phyloP scores from a whole-genome alignment of 1,284 basidiomycete species.

The Apiotrichum laibachii region DNA sequence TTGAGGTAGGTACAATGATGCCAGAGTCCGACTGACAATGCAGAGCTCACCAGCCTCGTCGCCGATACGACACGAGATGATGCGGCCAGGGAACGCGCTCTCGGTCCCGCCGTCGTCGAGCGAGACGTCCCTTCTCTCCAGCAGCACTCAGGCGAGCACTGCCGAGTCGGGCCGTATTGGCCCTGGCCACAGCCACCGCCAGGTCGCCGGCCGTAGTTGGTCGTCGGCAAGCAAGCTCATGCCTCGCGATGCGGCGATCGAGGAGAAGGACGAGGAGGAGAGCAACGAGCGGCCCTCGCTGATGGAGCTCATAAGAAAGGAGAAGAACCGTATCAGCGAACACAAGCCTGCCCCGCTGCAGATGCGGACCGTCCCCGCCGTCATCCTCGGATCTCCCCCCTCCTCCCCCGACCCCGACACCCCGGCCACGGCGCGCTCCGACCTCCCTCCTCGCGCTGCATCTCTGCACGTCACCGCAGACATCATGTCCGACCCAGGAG shows the following conservation, averaged over 20 bases:
- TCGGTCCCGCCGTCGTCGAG: constrained; percentile 13
- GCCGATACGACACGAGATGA: neutral
- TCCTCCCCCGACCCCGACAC: neutral
- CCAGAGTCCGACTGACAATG: neutral
- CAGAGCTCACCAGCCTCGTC: constrained; percentile 13
- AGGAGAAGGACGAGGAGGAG: constrained; percentile 40
- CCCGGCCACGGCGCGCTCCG: neutral
- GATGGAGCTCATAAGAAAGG: constrained; percentile 12
- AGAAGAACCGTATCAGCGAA: neutral
- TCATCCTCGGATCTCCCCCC: constrained; percentile 36
- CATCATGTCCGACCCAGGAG: neutral
- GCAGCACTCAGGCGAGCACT: constrained; percentile 13
- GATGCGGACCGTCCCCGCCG: constrained; percentile 37
- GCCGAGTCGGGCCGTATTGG: constrained; percentile 7
- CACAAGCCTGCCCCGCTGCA: neutral
- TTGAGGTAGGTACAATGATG: constrained; percentile 64
- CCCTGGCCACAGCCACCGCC: constrained; percentile 13
- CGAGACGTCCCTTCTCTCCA: constrained; percentile 18
- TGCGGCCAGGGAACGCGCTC: neutral
- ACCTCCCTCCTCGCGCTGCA: neutral
- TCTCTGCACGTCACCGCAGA: neutral
- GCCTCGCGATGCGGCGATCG: constrained; percentile 35
- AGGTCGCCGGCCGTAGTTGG: constrained; percentile 14
- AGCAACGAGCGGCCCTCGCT: constrained; percentile 7
- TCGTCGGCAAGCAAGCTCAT: constrained; percentile 10